Percentiles rank a stretch among this genome's conserved stretches.
Evolutionary conservation across 139 green algal species (phyloP).

Genomic region (Coccomyxa sp.): DNA sequence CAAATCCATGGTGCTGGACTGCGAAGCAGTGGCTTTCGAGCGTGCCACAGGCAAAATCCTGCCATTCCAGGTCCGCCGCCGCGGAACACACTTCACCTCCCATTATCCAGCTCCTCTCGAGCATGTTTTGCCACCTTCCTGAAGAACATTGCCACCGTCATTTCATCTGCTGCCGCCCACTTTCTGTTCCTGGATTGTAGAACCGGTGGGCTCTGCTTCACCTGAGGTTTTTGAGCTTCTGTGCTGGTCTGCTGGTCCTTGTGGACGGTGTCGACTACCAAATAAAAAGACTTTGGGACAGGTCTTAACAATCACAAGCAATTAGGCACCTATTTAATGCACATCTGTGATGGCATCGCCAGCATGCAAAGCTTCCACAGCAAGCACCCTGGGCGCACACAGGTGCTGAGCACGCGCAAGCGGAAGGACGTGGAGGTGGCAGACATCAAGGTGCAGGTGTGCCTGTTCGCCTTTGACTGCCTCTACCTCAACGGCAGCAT

Average conservation of each 20-base stretch:
- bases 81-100: no score
- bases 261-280: no score
- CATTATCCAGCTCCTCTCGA: not conserved
- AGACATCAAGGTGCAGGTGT: constrained; percentile 88
- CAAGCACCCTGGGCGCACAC: not conserved
- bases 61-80: constrained; percentile 83
- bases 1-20: constrained; percentile 82
- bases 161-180: no score
- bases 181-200: no score
- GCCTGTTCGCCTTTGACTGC: constrained; percentile 94
- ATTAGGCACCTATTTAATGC: no score
- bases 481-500: constrained; percentile 89
- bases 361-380: no score
- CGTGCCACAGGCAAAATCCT: constrained; percentile 68
- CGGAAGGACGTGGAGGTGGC: constrained; percentile 87
- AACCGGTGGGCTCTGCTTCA: no score
- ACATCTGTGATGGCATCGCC: no score
- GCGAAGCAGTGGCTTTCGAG: constrained; percentile 90
- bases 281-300: no score
- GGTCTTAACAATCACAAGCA: no score
- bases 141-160: not conserved
- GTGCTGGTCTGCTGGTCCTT: no score
- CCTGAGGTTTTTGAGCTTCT: no score
- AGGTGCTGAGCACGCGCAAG: constrained; percentile 80
- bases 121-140: not conserved